Base-by-base conservation (phyloP, 768 basidiomycete genomes). In the Dentipellis sp. region DNA sequence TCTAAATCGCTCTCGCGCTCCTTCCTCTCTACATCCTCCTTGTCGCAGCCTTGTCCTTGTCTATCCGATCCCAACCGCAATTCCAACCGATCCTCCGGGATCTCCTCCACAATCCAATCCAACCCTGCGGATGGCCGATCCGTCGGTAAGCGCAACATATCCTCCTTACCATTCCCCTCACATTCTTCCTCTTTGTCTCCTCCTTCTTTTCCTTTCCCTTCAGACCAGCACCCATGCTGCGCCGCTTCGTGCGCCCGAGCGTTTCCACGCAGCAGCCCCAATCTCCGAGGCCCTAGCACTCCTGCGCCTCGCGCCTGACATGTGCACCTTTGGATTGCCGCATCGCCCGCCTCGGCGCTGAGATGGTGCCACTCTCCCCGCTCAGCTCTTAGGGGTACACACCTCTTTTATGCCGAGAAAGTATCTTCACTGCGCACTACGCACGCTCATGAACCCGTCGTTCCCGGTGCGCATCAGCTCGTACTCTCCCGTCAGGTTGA, bases 361-460 rank as follows among this genome's bases (percentile, higher is more conserved):
- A 81, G 75, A 55, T 86, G 88, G 62, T 84, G 72, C 93, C 91
- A 16, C 86, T 71, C 19, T 91, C 85, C 0, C 95, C 97, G 59
- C 97, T 74, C 67, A 97, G 80, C 63, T 95, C 88, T 95, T 95
- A 99, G 65, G 98, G 97, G 74, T 99, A 63, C 85, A 88, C 1
- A 84, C 87, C 60, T 95, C 88, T 64, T 98, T 75, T 14, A 82
- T 81, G 3, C 97, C 97, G 36, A 99, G 72, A 68, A 94, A 97
- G 65, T 97, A 91, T 14, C 97, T 97, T 94, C 95, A 98, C 61
- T 84, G 83, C 4, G 97, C 92, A 63, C 88, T 90, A 61, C 89
- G 83, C n/a, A 99, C 77, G 14, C 87, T 87, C 14, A 98, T 95
- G 38, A 97, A 76, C 0, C 91, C 93, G 64, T 97, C 94, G 66